These are phyloP conservation scores for Solanum aculeatissimum DNA, from an alignment of 305 asterid species.

Conservation along the genomic window DNA sequence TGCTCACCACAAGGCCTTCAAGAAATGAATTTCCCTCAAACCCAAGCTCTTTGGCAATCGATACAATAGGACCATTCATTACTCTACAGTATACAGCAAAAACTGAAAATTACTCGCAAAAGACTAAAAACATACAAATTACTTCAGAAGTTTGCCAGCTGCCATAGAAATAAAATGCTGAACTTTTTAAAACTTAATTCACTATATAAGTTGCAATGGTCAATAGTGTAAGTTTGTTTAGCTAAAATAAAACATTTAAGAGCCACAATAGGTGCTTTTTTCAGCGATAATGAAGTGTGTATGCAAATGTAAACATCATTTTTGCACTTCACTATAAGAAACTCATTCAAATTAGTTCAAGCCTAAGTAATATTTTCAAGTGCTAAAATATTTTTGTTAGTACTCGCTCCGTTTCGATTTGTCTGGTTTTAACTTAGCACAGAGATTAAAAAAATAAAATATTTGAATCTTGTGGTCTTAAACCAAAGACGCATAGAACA, in stretches of 20 bases:
- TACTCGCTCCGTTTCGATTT: background rate
- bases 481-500: background rate
- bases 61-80: constrained; percentile 84
- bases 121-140: background rate
- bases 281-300: background rate
- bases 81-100: constrained; percentile 37
- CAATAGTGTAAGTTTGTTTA: background rate
- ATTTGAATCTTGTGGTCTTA: background rate
- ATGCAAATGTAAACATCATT: background rate
- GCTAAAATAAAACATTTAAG: background rate
- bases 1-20: constrained; percentile 87
- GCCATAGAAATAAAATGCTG: background rate
- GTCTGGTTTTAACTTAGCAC: too few relatives aligned
- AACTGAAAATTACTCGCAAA: background rate
- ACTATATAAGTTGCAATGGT: background rate
- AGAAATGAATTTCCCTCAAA: constrained; percentile 74
- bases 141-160: background rate
- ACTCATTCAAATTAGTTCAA: background rate
- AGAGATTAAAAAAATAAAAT: too few relatives aligned
- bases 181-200: background rate
- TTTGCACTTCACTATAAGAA: background rate
- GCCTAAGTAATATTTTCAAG: background rate
- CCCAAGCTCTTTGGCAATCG: constrained; percentile 75
- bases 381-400: background rate
- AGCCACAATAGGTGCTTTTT: background rate